Evolutionary conservation across 129 eudicot genomes (phyloP), one percentile per base, ranked within the genome.

Genomic region (Deinandra increscens): DNA sequence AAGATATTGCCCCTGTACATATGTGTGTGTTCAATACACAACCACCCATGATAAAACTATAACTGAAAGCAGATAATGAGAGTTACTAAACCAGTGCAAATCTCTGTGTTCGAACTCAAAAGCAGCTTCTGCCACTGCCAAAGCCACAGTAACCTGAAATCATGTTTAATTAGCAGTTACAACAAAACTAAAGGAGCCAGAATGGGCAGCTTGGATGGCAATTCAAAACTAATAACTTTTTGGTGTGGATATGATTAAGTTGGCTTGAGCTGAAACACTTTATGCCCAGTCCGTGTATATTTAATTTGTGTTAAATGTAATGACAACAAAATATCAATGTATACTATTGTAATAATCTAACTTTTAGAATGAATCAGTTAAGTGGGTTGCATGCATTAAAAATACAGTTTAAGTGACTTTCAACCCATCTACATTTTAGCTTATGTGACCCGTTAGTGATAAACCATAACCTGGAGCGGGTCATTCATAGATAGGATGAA

Each of bases 101-200:
- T 94, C 99, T 71, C 99, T 84, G 81, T 94, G 97, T 79, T 94
- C 99, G 78, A 94, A 94, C 50, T 90, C 91, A 85, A 81, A 94
- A 43, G 90, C 99, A 70, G 89, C 91, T 80, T 94, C 99, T 38
- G 96, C 97, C 41, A 94, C 94, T 73, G 99, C 99, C 82, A 94
- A 73, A 26, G 91, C 97, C 73, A 86, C 23, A 17, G 99, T 94
- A 74, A 94, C 94, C 99, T 94, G 83, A 73, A 70, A 15, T 50
- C 62, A 77, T 26, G 18, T 75, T 61, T 37, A 31, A 44, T 39
- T 60, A 51, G 9, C 33, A 55, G 9, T 70, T 64, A 50, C 36
- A 69, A 60, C 34, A 48, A 31, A 59, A 5, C 17, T 19, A 23
- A 2, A 55, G 1, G 36, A 22, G 61, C n/a, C 53, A 46, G 42